Conservation (phyloP, 345 rosid genomes). For the Eutrema heterophyllum region DNA sequence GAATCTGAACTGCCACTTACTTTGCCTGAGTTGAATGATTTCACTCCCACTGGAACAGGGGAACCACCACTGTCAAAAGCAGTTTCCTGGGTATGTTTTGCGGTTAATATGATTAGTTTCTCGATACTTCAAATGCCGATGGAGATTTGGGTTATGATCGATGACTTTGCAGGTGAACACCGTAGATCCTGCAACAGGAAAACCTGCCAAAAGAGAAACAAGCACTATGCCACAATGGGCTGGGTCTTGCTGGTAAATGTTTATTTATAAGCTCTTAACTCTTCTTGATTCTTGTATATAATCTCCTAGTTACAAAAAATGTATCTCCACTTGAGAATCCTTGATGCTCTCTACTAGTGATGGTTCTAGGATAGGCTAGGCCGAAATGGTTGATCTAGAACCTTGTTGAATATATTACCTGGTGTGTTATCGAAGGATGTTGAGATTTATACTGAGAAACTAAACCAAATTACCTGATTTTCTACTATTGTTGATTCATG, state of each 20-base stretch:
- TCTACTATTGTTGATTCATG: neutral
- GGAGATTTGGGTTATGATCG: neutral
- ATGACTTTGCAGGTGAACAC: conserved; percentile 52
- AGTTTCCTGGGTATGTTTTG: conserved; percentile 64
- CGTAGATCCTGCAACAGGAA: conserved; percentile 58
- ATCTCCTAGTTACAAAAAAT: neutral
- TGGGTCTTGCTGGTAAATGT: conserved; percentile 88
- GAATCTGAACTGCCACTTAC: conserved; percentile 81
- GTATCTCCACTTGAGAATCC: neutral
- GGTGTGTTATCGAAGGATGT: neutral
- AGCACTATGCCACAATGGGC: conserved; percentile 99
- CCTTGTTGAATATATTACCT: neutral
- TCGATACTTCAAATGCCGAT: neutral
- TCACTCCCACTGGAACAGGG: conserved; percentile 90
- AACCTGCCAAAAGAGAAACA: conserved; percentile 83
- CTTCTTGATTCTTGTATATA: conserved; percentile 8
- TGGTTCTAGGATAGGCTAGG: no score
- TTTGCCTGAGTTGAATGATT: conserved; percentile 86
- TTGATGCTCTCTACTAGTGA: neutral
- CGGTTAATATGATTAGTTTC: neutral
- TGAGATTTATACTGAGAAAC: neutral
- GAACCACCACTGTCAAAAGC: conserved; percentile 92
- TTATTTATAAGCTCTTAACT: neutral
- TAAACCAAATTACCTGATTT: neutral
- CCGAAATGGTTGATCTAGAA: no score